Percentiles rank a stretch among this genome's conserved stretches.
These are phyloP conservation scores for Endoconidiophora polonica DNA, from an alignment of 2,329 filamentous ascomycete genomes.

Conservation along the genomic window DNA sequence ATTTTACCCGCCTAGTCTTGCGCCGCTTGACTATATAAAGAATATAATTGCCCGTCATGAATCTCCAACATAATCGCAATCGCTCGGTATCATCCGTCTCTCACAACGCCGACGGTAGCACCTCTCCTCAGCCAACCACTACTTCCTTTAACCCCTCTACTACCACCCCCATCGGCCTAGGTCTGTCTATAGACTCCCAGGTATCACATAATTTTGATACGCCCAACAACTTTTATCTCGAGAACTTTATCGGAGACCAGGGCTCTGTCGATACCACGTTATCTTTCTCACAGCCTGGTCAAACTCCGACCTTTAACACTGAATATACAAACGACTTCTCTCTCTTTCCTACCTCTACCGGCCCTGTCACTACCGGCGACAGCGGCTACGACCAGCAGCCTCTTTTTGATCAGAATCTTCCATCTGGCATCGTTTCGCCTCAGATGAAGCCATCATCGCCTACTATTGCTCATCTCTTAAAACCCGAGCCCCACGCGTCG, in stretches of 20 bases:
- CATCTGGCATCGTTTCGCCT: slow-evolving; percentile 35
- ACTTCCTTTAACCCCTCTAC: slow-evolving; percentile 35
- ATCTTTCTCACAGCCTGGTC: slow-evolving; percentile 23
- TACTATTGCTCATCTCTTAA: slow-evolving; percentile 38
- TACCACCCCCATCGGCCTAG: slow-evolving; percentile 34
- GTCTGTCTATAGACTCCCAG: slow-evolving; percentile 36
- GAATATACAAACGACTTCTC: slow-evolving; percentile 43
- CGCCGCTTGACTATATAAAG: neutral
- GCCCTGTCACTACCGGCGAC: slow-evolving; percentile 27
- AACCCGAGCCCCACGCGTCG: slow-evolving; percentile 31
- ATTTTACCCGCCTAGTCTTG: neutral
- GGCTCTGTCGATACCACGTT: slow-evolving; percentile 24
- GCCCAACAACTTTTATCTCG: slow-evolving; percentile 22
- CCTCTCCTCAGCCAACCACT: slow-evolving; percentile 45
- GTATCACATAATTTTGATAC: slow-evolving; percentile 17
- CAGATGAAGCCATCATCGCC: slow-evolving; percentile 36
- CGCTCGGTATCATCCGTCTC: slow-evolving; percentile 46
- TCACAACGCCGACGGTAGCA: slow-evolving; percentile 30
- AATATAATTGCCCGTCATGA: slow-evolving; percentile 21
- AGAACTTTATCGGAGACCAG: slow-evolving; percentile 27
- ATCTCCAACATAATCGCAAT: slow-evolving; percentile 24
- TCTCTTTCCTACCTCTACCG: slow-evolving; percentile 41
- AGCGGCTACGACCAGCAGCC: slow-evolving; percentile 42
- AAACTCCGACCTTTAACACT: slow-evolving; percentile 22
- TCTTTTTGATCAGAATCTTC: slow-evolving; percentile 36